phyloP scores from a whole-genome alignment of 805 yeast genomes.

The Yarrowia osloensis region DNA sequence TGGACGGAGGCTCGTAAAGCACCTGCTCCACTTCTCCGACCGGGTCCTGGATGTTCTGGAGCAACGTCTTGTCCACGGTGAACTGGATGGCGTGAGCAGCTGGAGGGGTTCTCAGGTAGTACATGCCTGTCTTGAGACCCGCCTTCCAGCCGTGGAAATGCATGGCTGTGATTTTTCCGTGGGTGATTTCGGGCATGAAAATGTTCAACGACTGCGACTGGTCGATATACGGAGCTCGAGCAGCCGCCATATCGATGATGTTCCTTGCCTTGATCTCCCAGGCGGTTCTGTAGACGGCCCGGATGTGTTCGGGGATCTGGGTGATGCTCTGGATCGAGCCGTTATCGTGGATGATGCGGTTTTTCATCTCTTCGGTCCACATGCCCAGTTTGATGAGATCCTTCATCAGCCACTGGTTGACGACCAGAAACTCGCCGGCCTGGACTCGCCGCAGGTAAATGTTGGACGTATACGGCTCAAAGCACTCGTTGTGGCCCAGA shows the following conservation, averaged over 20 bases:
- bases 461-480: constrained; percentile 91
- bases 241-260: constrained; percentile 81
- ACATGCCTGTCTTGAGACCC: constrained; percentile 97
- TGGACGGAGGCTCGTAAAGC: not conserved
- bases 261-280: constrained; percentile 89
- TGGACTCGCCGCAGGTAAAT: constrained; percentile 83
- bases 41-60: constrained; percentile 29
- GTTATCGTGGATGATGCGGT: constrained; percentile 66
- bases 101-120: constrained; percentile 92
- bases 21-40: not conserved
- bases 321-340: constrained; percentile 82
- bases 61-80: constrained; percentile 55
- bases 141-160: constrained; percentile 97
- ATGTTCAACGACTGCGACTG: constrained; percentile 95
- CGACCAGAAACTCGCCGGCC: constrained; percentile 90
- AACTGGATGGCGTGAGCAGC: constrained; percentile 95
- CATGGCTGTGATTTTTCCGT: constrained; percentile 93
- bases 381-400: constrained; percentile 76
- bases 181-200: constrained; percentile 81
- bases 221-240: constrained; percentile 65
- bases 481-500: constrained; percentile 87
- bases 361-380: constrained; percentile 76
- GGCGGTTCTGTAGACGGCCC: constrained; percentile 76
- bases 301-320: constrained; percentile 68
- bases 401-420: constrained; percentile 74